Conservation (phyloP, 2,329 filamentous ascomycete species). For the Aspergillus hiratsukae region DNA sequence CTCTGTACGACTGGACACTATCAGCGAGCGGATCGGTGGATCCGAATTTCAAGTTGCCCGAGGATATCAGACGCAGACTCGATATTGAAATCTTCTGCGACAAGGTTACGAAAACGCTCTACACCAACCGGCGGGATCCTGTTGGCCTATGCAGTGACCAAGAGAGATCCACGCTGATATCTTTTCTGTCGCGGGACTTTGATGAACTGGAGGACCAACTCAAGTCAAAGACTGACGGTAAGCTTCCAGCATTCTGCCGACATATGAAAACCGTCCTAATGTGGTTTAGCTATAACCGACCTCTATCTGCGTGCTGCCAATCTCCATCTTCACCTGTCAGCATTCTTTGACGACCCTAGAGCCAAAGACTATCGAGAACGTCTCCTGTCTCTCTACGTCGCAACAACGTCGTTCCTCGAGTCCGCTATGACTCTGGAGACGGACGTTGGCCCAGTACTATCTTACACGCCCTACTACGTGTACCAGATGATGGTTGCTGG, state of each 20-base stretch:
- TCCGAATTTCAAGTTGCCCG: conserved; percentile 47
- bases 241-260: background rate
- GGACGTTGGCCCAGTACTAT: conserved; percentile 44
- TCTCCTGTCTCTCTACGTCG: conserved; percentile 42
- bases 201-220: conserved; percentile 52
- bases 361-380: conserved; percentile 45
- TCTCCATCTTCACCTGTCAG: conserved; percentile 46
- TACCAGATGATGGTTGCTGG: conserved; percentile 64
- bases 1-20: conserved; percentile 57
- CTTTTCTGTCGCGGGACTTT: conserved; percentile 44
- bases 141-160: conserved; percentile 46
- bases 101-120: conserved; percentile 53
- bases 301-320: conserved; percentile 45
- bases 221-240: conserved; percentile 38
- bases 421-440: conserved; percentile 43
- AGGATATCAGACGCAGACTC: conserved; percentile 48
- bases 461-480: conserved; percentile 57
- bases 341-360: conserved; percentile 47
- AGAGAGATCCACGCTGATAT: conserved; percentile 43
- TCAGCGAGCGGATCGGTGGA: conserved; percentile 41
- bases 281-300: conserved; percentile 38
- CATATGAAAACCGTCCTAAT: conserved; percentile 2
- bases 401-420: conserved; percentile 46
- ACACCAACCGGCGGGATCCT: conserved; percentile 53
- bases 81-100: conserved; percentile 58